Base-by-base conservation (phyloP, 129 eudicot species). In the Arctium lappa region DNA sequence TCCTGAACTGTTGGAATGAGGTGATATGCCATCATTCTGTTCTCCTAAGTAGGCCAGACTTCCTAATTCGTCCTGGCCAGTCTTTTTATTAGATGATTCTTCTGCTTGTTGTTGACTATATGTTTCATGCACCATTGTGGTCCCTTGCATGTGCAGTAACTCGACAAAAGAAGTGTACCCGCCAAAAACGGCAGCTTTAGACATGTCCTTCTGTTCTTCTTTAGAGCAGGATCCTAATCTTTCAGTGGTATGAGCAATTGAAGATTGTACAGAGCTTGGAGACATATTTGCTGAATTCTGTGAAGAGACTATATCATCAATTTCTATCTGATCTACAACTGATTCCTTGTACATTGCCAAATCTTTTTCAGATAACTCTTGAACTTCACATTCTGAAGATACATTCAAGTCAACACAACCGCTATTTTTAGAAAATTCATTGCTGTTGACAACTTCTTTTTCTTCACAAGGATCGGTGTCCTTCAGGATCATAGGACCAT, bases 201-300 rank as follows among this genome's bases (percentile, higher is more conserved):
- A 70, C 72, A 16, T 32, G 30, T 79, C 85, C 60, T 74, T 50
- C 69, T 44, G 86, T 71, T 86, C 88, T 83, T 81, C 76, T 87
- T 60, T 81, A 36, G 85, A 85, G 85, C 83, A 81, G 18, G 89
- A 85, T 39, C 76, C 86, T 79, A 40, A 76, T 84, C 80, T 87
- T 75, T 88, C 92, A 4, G 85, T 78, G 62, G 80, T 48, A 69
- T 85, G 85, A 69, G 79, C 86, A 50, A 80, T 56, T 75, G 89
- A 76, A 27, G 94, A 92, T 73, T 89, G 82, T 69, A 85, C 83
- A 66, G 94, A 89, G 79, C 86, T 84, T 34, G 90, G 94, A 73
- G 93, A 89, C 29, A 94, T 87, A 53, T 84, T 71, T 68, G 86
- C 83, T n/a, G 94, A 87, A 62, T 88, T 88, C 72, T 91, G 98